A percentile compares a stretch with the other conserved stretches of the same genome.
These are phyloP conservation scores for Pilobolus umbonatus DNA, from an alignment of 192 early-diverging fungal species.

Conservation along the genomic window DNA sequence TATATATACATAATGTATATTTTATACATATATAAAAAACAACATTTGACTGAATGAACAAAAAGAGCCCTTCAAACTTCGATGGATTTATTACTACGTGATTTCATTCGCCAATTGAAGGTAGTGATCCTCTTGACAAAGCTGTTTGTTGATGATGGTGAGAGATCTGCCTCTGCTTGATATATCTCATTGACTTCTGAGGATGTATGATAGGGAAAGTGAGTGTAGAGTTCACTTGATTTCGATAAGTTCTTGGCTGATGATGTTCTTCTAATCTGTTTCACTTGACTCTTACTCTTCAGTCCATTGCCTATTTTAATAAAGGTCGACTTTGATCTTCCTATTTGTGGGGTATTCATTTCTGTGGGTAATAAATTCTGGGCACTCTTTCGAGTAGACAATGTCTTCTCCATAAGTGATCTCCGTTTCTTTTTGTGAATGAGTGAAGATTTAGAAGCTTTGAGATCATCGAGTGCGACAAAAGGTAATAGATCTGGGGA, in stretches of 20 bases:
- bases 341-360: too few species aligned
- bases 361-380: too few species aligned
- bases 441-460: not conserved
- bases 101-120: slow-evolving; percentile 13
- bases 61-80: too few species aligned
- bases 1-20: too few species aligned
- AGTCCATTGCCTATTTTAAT: slow-evolving; percentile 14
- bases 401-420: slow-evolving; percentile 11
- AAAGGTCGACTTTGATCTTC: slow-evolving; percentile 8
- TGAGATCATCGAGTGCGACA: not conserved
- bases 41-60: too few species aligned
- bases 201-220: slow-evolving; percentile 1
- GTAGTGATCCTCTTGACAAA: slow-evolving; percentile 17
- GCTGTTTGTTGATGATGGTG: not conserved
- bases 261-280: not conserved
- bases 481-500: not conserved
- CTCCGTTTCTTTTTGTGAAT: slow-evolving; percentile 16
- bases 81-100: not conserved
- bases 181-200: not conserved
- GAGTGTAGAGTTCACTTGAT: not conserved
- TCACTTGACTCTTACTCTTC: not conserved
- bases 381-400: slow-evolving; percentile 2
- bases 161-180: not conserved
- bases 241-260: not conserved
- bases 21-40: too few species aligned